These are phyloP conservation scores for Phytophthora idaei DNA, from an alignment of 352 stramenopile species.

Conservation along the genomic window DNA sequence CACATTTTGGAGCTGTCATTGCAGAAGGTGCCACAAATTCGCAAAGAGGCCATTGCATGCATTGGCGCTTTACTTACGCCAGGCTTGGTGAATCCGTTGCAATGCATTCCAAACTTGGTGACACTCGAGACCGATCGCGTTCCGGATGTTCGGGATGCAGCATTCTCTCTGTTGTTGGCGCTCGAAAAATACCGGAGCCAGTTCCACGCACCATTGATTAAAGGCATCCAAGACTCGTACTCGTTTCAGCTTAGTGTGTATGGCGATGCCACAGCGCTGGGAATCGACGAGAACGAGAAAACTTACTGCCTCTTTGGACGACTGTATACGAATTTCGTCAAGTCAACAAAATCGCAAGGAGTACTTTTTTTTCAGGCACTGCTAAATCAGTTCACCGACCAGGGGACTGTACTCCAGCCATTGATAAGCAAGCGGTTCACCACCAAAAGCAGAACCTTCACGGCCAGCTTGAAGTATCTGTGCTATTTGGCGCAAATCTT, in stretches of 20 bases:
- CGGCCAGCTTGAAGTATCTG: slow-evolving; percentile 66
- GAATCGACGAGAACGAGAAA: slow-evolving; percentile 72
- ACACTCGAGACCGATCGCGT: slow-evolving; percentile 80
- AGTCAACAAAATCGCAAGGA: slow-evolving; percentile 41
- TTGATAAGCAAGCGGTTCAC: slow-evolving; percentile 21
- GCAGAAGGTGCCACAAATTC: slow-evolving; percentile 63
- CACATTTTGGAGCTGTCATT: slow-evolving; percentile 66
- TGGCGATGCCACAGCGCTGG: slow-evolving; percentile 48
- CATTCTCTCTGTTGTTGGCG: slow-evolving; percentile 66
- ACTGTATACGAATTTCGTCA: slow-evolving; percentile 73
- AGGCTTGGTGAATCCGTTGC: slow-evolving; percentile 76
- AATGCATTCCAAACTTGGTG: slow-evolving; percentile 83
- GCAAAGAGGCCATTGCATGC: slow-evolving; percentile 71
- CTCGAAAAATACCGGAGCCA: slow-evolving; percentile 65
- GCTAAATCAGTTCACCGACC: slow-evolving; percentile 74
- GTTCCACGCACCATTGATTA: slow-evolving; percentile 55
- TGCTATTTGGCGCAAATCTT: slow-evolving; percentile 77
- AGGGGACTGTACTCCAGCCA: slow-evolving; percentile 45
- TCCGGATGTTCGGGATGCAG: slow-evolving; percentile 63
- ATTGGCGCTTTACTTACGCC: slow-evolving; percentile 73
- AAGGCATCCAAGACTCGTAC: slow-evolving; percentile 71
- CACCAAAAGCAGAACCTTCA: slow-evolving; percentile 15
- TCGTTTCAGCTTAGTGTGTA: slow-evolving; percentile 73
- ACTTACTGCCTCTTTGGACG: slow-evolving; percentile 74
- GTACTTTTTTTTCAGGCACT: slow-evolving; percentile 72